phyloP scores from a whole-genome alignment of 2,329 filamentous ascomycete species.

The Cadophora gregata region DNA sequence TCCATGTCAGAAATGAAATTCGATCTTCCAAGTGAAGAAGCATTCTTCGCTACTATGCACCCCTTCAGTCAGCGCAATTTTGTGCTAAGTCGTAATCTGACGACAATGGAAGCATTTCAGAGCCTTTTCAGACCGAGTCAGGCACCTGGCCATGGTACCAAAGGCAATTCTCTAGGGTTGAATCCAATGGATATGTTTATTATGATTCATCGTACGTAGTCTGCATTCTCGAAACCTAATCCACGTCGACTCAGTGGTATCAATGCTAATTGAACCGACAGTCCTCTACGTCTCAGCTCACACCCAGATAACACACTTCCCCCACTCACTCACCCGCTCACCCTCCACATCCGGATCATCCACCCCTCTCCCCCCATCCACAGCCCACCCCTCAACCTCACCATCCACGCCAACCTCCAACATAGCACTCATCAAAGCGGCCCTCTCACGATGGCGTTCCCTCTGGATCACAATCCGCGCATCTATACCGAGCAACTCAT shows the following conservation, averaged over 20 bases:
- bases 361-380: conserved; percentile 4
- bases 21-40: conserved; percentile 51
- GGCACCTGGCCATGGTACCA: conserved; percentile 16
- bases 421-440: conserved; percentile 30
- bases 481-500: conserved; percentile 25
- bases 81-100: conserved; percentile 46
- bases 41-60: conserved; percentile 48
- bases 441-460: conserved; percentile 34
- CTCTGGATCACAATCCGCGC: conserved; percentile 34
- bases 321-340: conserved; percentile 22
- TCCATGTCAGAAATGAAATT: conserved; percentile 49
- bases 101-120: conserved; percentile 48
- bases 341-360: conserved; percentile 18
- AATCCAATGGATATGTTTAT: conserved; percentile 38
- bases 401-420: conserved; percentile 24
- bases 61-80: conserved; percentile 51
- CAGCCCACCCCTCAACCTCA: background rate
- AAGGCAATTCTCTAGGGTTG: conserved; percentile 31
- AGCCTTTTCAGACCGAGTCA: conserved; percentile 39
- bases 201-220: conserved; percentile 36
- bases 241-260: too few species aligned
- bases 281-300: conserved; percentile 37
- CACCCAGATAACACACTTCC: conserved; percentile 34
- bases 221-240: too few species aligned
- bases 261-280: conserved; percentile 17